phyloP scores from a whole-genome alignment of 2,329 filamentous ascomycete genomes.

The Sporothrix luriei region DNA sequence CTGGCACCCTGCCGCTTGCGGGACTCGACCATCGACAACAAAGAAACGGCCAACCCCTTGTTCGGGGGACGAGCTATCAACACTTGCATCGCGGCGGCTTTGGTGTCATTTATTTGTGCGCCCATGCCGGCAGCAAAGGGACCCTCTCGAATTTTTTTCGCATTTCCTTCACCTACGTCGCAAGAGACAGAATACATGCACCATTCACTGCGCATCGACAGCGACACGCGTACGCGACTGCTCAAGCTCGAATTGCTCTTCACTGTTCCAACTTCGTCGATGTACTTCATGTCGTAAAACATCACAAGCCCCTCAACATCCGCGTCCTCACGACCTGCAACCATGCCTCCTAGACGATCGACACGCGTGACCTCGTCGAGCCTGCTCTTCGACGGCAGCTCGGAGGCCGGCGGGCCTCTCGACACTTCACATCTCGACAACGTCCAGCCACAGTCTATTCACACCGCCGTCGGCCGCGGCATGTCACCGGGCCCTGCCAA shows the following conservation, averaged over 20 bases:
- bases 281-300: neutral
- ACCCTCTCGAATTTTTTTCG: neutral
- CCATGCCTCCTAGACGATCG: conserved; percentile 36
- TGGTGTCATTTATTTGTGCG: conserved; percentile 3
- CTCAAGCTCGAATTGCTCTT: neutral
- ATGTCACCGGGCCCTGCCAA: conserved; percentile 38
- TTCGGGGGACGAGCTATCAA: neutral
- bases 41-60: conserved; percentile 4
- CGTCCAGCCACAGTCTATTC: conserved; percentile 23
- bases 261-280: neutral
- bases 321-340: neutral
- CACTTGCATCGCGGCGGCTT: neutral
- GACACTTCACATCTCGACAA: conserved; percentile 19
- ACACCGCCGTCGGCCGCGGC: conserved; percentile 33
- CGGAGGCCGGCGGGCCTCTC: conserved; percentile 35
- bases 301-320: neutral
- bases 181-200: neutral
- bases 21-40: conserved; percentile 26
- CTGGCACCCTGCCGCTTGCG: conserved; percentile 22
- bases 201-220: neutral
- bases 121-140: neutral
- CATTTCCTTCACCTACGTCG: neutral
- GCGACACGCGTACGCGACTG: neutral
- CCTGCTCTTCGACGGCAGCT: conserved; percentile 35
- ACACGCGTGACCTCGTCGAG: conserved; percentile 33